Conservation (phyloP, 2,329 filamentous ascomycete species). For the Amauroascus verrucosus region DNA sequence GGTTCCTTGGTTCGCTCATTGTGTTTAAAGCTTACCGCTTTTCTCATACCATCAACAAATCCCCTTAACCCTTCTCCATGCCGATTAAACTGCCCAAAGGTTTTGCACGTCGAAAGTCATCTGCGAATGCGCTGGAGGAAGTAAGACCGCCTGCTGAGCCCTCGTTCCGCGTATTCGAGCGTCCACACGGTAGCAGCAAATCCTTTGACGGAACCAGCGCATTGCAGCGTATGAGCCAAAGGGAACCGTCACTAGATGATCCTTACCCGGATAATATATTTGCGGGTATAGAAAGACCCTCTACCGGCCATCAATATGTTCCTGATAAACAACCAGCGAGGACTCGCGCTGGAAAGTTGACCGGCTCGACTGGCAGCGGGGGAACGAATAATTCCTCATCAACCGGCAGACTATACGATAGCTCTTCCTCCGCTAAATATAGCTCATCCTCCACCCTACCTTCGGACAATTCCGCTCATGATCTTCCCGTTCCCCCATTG, state of each 20-base stretch:
- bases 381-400: constrained; percentile 40
- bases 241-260: constrained; percentile 29
- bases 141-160: constrained; percentile 31
- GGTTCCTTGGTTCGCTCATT: constrained; percentile 8
- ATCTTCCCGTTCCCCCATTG: constrained; percentile 35
- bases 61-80: constrained; percentile 31
- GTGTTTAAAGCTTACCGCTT: background rate
- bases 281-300: constrained; percentile 25
- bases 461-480: constrained; percentile 38
- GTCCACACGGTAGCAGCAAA: constrained; percentile 36
- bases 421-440: constrained; percentile 41
- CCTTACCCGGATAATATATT: constrained; percentile 32
- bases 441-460: constrained; percentile 48
- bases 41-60: background rate
- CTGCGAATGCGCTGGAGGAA: constrained; percentile 45
- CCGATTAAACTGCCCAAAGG: constrained; percentile 47
- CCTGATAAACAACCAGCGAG: constrained; percentile 1
- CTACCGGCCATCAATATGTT: constrained; percentile 23
- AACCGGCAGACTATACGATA: constrained; percentile 37
- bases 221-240: constrained; percentile 23
- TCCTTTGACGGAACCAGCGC: constrained; percentile 35
- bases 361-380: constrained; percentile 37
- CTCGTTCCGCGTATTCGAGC: constrained; percentile 47
- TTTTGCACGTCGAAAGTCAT: constrained; percentile 46
- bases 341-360: constrained; percentile 21